Base-by-base conservation (phyloP, 768 basidiomycete species). In the Cyathus striatus region DNA sequence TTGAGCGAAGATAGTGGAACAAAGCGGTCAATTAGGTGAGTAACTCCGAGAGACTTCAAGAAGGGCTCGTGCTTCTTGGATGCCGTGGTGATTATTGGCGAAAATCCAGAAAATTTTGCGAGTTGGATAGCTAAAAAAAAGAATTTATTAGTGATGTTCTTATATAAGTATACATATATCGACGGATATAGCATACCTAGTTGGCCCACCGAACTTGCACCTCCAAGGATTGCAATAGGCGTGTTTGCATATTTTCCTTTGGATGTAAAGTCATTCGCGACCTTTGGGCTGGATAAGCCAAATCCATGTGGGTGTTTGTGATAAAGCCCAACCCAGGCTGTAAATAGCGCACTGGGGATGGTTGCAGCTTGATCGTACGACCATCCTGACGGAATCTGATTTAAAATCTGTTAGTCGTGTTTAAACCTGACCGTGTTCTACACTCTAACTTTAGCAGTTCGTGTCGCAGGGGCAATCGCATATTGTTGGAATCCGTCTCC, bases 61-160 rank as follows among this genome's bases (percentile, higher is more conserved):
- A 44, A 44, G 1, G 47, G 38, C 23, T 52, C 42, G 24, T 66
- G 57, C n/a, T 51, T 48, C 10, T 37, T 50, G 13, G 61, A 67
- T 1, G 67, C 56, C 3, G 59, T 69, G 39, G 62, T 47, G n/a
- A 71, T 70, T 39, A 73, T 67, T 13, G 66, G 66, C 17, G 58
- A 55, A 51, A 71, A 70, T 3, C 68, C 71, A 2, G 69, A 65
- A 30, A 62, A 24, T 40, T 50, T 60, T n/a, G 66, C 69, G 23
- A 73, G 57, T 46, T 73, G 69, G 43, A 70, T 61, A n/a, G 46
- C 70, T 72, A 17, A 57, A 42, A 64, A 64, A 59, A 37, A 26
- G 16, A 41, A 22, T 38, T 22, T 20, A 6, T 10, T 23, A 34
- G n/a, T 10, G 7, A 10, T 36, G 10, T 36, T 18, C 17, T 7